Percentiles rank a stretch among this genome's conserved stretches.
phyloP scores from a whole-genome alignment of 306 rosid species.

The Castanopsis chinensis region DNA sequence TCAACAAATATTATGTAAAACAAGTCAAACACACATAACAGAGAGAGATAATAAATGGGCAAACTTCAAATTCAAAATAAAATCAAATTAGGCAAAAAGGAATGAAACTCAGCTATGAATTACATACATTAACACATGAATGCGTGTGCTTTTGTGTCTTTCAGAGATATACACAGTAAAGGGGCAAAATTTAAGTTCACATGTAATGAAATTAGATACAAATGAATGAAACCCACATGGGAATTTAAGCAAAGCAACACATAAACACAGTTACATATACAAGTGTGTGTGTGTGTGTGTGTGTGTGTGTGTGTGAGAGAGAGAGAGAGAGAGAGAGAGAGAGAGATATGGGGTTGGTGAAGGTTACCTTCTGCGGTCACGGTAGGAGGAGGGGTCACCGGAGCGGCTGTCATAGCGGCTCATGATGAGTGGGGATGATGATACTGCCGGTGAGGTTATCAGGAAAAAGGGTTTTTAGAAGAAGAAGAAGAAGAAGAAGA shows the following conservation, averaged over 20 bases:
- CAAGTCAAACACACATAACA: background rate
- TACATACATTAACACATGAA: background rate
- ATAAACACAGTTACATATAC: background rate
- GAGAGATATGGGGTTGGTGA: background rate
- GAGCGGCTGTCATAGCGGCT: constrained; percentile 97
- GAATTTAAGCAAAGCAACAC: background rate
- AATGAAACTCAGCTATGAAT: background rate
- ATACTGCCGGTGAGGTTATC: background rate
- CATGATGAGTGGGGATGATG: constrained; percentile 36
- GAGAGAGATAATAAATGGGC: background rate
- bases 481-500: background rate
- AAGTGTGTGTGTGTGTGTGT: background rate
- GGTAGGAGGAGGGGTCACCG: constrained; percentile 89
- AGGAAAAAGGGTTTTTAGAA: constrained; percentile 24
- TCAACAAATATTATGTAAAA: background rate
- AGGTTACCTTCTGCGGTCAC: constrained; percentile 81
- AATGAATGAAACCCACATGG: background rate
- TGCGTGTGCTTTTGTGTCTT: too few species aligned
- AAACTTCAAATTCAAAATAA: background rate
- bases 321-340: too few species aligned
- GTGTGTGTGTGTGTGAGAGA: background rate
- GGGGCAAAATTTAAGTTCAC: background rate
- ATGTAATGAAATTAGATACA: background rate
- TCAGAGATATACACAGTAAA: background rate
- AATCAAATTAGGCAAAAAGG: background rate